Evolutionary conservation across 306 rosid species (phyloP).

Genomic region (Corylus heterophylla): DNA sequence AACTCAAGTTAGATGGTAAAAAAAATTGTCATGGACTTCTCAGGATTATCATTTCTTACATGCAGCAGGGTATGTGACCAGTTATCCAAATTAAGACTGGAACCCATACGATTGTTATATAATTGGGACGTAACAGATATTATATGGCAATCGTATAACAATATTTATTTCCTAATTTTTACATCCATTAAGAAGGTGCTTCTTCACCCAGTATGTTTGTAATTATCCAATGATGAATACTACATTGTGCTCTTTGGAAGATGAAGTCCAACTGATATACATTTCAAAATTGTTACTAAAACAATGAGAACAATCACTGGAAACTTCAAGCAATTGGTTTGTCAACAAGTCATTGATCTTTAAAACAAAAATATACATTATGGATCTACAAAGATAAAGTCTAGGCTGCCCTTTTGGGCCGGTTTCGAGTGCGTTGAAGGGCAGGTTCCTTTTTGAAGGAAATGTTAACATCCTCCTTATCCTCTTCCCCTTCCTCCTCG

Average conservation of each 20-base stretch:
- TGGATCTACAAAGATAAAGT: neutral
- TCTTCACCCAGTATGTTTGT: neutral
- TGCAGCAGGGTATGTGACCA: neutral
- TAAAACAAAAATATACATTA: neutral
- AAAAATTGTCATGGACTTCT: neutral
- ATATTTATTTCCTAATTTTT: too few species aligned
- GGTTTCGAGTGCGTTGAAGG: slow-evolving; percentile 66
- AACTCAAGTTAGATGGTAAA: neutral
- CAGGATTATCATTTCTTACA: neutral
- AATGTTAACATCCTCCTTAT: slow-evolving; percentile 28
- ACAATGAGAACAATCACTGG: slow-evolving; percentile 10
- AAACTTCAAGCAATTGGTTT: slow-evolving; percentile 14
- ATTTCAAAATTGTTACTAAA: slow-evolving; percentile 10
- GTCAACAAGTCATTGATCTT: slow-evolving; percentile 10
- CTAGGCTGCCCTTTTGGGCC: slow-evolving; percentile 79
- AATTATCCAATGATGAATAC: neutral
- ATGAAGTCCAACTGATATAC: neutral
- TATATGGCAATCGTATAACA: too few species aligned
- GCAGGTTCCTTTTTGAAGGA: slow-evolving; percentile 50
- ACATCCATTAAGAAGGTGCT: too few species aligned
- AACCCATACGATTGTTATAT: too few species aligned
- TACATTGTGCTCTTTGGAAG: neutral
- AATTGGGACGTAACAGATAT: too few species aligned
- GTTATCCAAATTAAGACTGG: too few species aligned
- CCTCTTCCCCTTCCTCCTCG: slow-evolving; percentile 26